Evolutionary conservation across 257 asterid species (phyloP), one percentile per base, ranked within the genome.

Genomic region (Dorcoceras hygrometricum): DNA sequence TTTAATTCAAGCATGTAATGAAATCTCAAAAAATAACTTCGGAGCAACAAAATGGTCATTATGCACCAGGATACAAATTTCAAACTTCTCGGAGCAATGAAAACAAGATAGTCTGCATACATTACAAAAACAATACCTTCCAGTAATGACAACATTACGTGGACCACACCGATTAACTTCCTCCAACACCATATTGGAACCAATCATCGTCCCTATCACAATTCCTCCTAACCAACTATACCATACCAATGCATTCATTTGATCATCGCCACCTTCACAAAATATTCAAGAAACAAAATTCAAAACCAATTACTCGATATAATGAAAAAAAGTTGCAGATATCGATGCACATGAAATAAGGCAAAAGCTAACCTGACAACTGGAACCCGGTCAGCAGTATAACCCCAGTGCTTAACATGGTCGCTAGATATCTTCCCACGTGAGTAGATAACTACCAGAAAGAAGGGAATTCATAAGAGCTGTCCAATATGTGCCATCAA

Each of bases 151-250:
- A 59, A 93, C 96, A 78, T 93, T 93, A 43, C 99, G 95, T 0
- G 99, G 97, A 66, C 99, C 99, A 43, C 89, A 88, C 70, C 95
- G 86, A 78, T 96, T 87, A 66, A 86, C 99, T 71, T 93, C 97
- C 57, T 93, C 99, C 78, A 93, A 81, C 70, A 93, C 97, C 95
- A 90, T 83, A 78, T 90, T 93, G 65, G 97, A 77, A 69, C 99
- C 97, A 62, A 90, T 87, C 99, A 93, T 90, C 46, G 97, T 93
- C 57, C 97, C 99, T 31, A 88, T 93, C 27, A 93, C 86, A 72
- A 93, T 77, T 65, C 99, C 97, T 67, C 97, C 97, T 23, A 93
- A 88, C 99, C 99, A 93, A 71, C 99, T 93, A 63, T 90, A 90
- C 99, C 99, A 90, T 71, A 93, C 79, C 76, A 90, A 75, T n/a